Base-by-base conservation (phyloP, 306 rosid species). In the Cucurbita pepo region DNA sequence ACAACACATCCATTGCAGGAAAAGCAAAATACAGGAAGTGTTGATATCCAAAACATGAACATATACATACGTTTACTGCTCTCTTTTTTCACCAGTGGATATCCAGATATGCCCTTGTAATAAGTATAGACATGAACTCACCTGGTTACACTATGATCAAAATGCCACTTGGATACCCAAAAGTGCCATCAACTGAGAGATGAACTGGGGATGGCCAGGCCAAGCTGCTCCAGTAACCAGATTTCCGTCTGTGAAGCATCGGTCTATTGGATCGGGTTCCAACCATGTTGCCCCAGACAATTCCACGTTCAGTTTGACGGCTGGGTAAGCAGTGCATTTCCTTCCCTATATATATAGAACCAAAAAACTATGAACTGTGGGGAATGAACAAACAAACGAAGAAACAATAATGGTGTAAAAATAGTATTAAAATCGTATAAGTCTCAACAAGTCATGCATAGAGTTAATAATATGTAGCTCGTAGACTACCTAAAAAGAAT, bases 311-410 rank as follows among this genome's bases (percentile, higher is more conserved):
- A 94, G 90, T 84, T 86, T 90, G 79, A 84, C 96, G 0, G 87
- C 90, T 10, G 96, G 97, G 80, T 90, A 83, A 6, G 96, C 98
- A 25, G 98, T 94, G 48, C 97, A 94, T 78, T 85, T 90, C 84
- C 82, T 90, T 70, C 97, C 98, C 97, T 90, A 53, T 47, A 71
- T 47, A 71, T 12, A 11, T 71, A 22, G 44, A 0, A 18, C 36
- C 6, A 15, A 14, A 12, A 18, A 55, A 36, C 9, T 40, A 52
- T 53, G 63, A 37, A 40, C 10, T 3, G 1, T 57, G 10, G 11
- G 43, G 5, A 56, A 30, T 0, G 0, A 69, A 45, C 22, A 47
- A 47, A 48, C 15, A 25, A 48, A 2, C 0, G 56, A 47, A 67
- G 43, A 22, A 47, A 22, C 57, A 40, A 7, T 61, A 25, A 58